A percentile compares a stretch with the other conserved stretches of the same genome.
phyloP scores from a whole-genome alignment of 2,329 filamentous ascomycete species.

The Tympanopsis confertula region DNA sequence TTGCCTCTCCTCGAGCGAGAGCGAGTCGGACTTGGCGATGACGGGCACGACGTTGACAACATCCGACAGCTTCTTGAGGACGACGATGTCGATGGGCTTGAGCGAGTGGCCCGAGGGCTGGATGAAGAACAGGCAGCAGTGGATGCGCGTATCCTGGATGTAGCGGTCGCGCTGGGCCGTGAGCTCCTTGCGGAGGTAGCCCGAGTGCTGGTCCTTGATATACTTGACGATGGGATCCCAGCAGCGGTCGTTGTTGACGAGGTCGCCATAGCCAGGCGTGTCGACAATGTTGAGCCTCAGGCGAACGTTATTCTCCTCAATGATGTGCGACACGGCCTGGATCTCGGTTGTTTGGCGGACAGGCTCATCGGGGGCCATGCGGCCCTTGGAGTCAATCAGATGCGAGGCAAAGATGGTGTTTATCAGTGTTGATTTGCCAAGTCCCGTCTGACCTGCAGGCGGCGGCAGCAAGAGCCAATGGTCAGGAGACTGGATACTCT shows the following conservation, averaged over 20 bases:
- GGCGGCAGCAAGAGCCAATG: slow-evolving; percentile 13
- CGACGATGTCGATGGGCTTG: slow-evolving; percentile 98
- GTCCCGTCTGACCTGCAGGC: slow-evolving; percentile 87
- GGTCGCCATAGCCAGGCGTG: slow-evolving; percentile 92
- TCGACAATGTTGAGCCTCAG: slow-evolving; percentile 97
- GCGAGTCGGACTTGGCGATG: slow-evolving; percentile 93
- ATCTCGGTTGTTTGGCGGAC: slow-evolving; percentile 96
- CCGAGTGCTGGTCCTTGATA: slow-evolving; percentile 99
- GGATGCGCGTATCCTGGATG: slow-evolving; percentile 97
- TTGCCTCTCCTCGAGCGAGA: slow-evolving; percentile 88
- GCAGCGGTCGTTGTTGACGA: slow-evolving; percentile 98
- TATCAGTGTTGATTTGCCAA: slow-evolving; percentile 97
- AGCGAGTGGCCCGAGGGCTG: slow-evolving; percentile 95
- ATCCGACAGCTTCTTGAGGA: slow-evolving; percentile 98
- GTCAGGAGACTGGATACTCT: slow-evolving; percentile 16
- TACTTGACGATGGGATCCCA: slow-evolving; percentile 99
- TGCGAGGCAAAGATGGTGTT: slow-evolving; percentile 99
- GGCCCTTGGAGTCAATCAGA: slow-evolving; percentile 97
- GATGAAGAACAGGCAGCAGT: slow-evolving; percentile 99
- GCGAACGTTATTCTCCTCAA: slow-evolving; percentile 98
- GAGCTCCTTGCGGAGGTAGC: slow-evolving; percentile 97
- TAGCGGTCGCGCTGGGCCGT: slow-evolving; percentile 98
- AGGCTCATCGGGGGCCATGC: slow-evolving; percentile 80
- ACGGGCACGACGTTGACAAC: slow-evolving; percentile 98
- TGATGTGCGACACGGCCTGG: slow-evolving; percentile 93